Percentiles rank a stretch among this genome's conserved stretches.
Evolutionary conservation across 2,329 filamentous ascomycete species (phyloP).

Genomic region (Dissoconium aciculare): DNA sequence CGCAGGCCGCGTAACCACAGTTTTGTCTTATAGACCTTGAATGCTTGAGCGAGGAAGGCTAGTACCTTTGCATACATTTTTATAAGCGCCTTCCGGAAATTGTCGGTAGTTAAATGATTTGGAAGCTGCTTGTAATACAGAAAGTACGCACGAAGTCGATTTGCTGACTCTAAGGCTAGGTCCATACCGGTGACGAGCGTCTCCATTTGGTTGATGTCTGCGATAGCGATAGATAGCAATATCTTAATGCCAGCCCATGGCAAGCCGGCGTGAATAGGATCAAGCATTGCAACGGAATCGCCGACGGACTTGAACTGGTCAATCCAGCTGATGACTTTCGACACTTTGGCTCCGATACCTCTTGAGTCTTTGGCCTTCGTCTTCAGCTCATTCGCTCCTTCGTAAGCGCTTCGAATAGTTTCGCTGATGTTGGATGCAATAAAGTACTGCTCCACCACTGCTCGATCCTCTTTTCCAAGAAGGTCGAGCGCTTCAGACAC

Average conservation of each 20-base stretch:
- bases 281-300: constrained; percentile 2
- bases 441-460: not conserved
- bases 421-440: not conserved
- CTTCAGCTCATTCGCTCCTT: not conserved
- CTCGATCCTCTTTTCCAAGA: not conserved
- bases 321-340: constrained; percentile 1
- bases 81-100: not conserved
- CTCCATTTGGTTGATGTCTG: not conserved
- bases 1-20: not conserved
- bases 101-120: not conserved
- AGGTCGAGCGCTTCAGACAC: not conserved
- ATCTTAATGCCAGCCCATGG: constrained; percentile 4
- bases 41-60: not conserved
- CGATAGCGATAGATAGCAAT: not conserved
- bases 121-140: not conserved
- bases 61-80: not conserved
- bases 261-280: constrained; percentile 3
- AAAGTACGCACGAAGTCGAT: not conserved
- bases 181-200: not conserved
- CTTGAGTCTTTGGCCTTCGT: not conserved
- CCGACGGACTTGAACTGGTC: constrained; percentile 4
- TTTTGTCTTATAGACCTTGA: not conserved
- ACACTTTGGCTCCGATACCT: not conserved
- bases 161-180: not conserved
- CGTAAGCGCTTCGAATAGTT: not conserved